Evolutionary conservation across 176 grass and related monocot species (phyloP).

Genomic region (Triticum monococcum): DNA sequence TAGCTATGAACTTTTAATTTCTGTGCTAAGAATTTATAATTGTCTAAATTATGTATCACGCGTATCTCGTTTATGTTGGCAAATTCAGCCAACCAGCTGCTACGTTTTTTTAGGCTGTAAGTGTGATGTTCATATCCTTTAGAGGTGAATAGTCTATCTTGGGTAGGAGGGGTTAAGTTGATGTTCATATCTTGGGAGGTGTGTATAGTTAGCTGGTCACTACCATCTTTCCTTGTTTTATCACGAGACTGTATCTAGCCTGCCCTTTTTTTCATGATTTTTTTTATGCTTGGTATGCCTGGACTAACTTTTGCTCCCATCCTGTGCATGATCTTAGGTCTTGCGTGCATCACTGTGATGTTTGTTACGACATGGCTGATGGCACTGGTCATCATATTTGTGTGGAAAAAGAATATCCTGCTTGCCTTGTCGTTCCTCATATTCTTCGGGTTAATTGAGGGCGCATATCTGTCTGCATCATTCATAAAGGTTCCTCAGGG

Average conservation of each 20-base stretch:
- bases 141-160: slow-evolving; percentile 11
- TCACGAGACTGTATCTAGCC: neutral
- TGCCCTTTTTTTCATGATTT: neutral
- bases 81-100: neutral
- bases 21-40: neutral
- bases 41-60: neutral
- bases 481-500: slow-evolving; percentile 67
- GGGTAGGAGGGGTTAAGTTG: neutral
- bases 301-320: slow-evolving; percentile 17
- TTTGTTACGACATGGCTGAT: slow-evolving; percentile 72
- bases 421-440: slow-evolving; percentile 45
- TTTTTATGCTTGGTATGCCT: neutral
- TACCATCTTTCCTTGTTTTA: neutral
- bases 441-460: slow-evolving; percentile 55
- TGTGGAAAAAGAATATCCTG: slow-evolving; percentile 60
- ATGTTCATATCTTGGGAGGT: slow-evolving; percentile 1
- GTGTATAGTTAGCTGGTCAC: neutral
- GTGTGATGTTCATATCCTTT: neutral
- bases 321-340: slow-evolving; percentile 40
- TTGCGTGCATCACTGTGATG: slow-evolving; percentile 68
- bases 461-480: slow-evolving; percentile 48
- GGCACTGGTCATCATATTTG: slow-evolving; percentile 64
- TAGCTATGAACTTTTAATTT: neutral
- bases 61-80: neutral
- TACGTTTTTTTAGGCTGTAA: slow-evolving; percentile 9